A percentile compares a stretch with the other conserved stretches of the same genome.
These are phyloP conservation scores for Vaccinium macrocarpon DNA, from an alignment of 148 eudicot genomes.

Conservation along the genomic window DNA sequence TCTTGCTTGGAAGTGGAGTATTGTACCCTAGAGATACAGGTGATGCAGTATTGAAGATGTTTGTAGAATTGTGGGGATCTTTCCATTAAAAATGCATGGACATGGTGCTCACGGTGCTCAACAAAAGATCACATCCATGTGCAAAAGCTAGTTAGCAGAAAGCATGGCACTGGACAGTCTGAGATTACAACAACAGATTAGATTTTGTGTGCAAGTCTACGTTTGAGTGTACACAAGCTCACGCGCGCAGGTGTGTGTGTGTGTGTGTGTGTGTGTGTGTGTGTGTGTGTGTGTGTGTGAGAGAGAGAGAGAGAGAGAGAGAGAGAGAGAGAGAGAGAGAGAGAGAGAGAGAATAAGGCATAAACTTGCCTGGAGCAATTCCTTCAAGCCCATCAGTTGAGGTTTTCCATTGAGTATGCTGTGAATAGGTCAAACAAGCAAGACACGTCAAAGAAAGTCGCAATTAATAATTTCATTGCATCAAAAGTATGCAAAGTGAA, in stretches of 20 bases:
- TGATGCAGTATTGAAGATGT: not conserved
- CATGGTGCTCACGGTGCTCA: not conserved
- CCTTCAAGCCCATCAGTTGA: conserved; percentile 83
- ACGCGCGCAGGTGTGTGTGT: not conserved
- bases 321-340: not conserved
- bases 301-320: not conserved
- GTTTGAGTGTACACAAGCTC: not conserved
- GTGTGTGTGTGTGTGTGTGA: not conserved
- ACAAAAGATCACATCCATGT: not conserved
- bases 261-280: not conserved
- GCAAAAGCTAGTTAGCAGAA: conserved; percentile 1
- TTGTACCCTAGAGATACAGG: not conserved
- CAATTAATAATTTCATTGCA: not conserved
- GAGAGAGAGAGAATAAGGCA: not conserved
- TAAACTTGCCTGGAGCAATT: conserved; percentile 63
- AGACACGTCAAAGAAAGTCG: not conserved
- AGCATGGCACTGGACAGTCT: not conserved
- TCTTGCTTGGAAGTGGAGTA: not conserved
- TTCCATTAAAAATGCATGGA: not conserved
- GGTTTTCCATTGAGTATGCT: conserved; percentile 94
- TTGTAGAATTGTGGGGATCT: not conserved
- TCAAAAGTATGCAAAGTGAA: not conserved
- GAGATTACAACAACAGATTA: not conserved
- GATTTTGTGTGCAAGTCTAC: not conserved
- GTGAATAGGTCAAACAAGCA: conserved; percentile 21